Evolutionary conservation across 2,329 filamentous ascomycete species (phyloP).

Genomic region (Grosmannia serpens): DNA sequence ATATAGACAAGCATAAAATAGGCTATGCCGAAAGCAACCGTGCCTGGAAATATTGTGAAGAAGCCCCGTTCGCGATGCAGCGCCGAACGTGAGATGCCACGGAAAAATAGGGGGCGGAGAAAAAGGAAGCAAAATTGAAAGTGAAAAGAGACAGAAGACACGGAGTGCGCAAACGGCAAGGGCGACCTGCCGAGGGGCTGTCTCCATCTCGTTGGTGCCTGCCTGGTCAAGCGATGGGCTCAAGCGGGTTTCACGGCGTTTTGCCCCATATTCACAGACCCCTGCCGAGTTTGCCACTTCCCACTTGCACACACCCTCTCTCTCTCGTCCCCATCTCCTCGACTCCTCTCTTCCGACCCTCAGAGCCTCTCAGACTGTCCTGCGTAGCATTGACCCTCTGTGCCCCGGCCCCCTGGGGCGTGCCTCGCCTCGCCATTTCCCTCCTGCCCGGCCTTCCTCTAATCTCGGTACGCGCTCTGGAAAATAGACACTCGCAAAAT

Average conservation of each 20-base stretch:
- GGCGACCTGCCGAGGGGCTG: neutral
- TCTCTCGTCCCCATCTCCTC: neutral
- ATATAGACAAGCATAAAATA: neutral
- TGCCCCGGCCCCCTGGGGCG: neutral
- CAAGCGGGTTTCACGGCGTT: constrained; percentile 5
- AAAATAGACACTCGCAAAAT: neutral
- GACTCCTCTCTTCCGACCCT: neutral
- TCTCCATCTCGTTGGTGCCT: neutral
- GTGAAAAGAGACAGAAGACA: neutral
- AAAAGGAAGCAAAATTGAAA: neutral
- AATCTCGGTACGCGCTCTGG: neutral
- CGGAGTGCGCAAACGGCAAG: neutral
- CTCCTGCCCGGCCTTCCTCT: neutral
- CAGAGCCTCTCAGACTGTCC: neutral
- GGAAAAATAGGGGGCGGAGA: neutral
- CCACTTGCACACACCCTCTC: neutral
- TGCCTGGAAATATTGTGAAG: neutral
- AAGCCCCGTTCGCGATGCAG: neutral
- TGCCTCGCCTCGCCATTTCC: neutral
- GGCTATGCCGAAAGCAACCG: neutral
- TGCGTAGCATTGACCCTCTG: neutral
- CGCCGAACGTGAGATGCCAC: neutral
- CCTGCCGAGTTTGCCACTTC: neutral
- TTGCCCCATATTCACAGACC: neutral
- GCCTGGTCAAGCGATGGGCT: neutral